Percentiles rank a stretch among this genome's conserved stretches.
Evolutionary conservation across 2,329 filamentous ascomycete species (phyloP).

Genomic region (Zasmidium citrigriseum): DNA sequence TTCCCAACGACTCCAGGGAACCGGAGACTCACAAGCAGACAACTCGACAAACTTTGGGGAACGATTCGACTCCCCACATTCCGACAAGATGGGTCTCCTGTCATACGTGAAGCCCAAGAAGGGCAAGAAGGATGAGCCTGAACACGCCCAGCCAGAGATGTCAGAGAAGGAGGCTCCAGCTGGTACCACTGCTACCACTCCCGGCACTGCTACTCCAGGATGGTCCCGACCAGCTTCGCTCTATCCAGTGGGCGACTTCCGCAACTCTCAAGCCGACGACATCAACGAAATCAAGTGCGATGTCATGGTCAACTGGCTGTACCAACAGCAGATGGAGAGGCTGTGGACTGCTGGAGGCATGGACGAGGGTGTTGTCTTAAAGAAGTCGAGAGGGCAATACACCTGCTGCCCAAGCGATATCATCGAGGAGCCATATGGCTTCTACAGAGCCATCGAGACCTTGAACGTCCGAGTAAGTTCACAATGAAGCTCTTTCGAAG

Average conservation of each 20-base stretch:
- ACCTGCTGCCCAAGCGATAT: conserved; percentile 54
- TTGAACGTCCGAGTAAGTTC: conserved; percentile 57
- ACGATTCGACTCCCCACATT: not conserved
- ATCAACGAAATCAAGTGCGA: conserved; percentile 59
- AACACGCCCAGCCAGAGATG: conserved; percentile 18
- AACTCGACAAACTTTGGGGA: not conserved
- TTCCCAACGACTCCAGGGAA: not conserved
- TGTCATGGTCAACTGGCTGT: conserved; percentile 65
- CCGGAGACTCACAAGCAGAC: not conserved
- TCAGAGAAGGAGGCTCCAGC: conserved; percentile 15
- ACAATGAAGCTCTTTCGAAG: not conserved
- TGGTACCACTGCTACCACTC: conserved; percentile 17
- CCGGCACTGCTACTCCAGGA: conserved; percentile 29
- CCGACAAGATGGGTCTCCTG: conserved; percentile 24
- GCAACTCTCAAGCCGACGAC: conserved; percentile 45
- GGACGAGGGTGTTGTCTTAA: conserved; percentile 59
- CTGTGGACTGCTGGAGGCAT: conserved; percentile 51
- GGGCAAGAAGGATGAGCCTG: conserved; percentile 15
- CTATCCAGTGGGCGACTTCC: conserved; percentile 37
- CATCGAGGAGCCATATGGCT: conserved; percentile 45
- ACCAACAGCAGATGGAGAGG: conserved; percentile 61
- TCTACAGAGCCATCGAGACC: conserved; percentile 51
- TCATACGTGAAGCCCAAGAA: conserved; percentile 25
- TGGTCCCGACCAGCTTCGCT: conserved; percentile 39
- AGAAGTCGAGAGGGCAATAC: conserved; percentile 53